Evolutionary conservation across 2,329 filamentous ascomycete genomes (phyloP), one percentile per base, ranked within the genome.

Genomic region (Fusarium concolor): DNA sequence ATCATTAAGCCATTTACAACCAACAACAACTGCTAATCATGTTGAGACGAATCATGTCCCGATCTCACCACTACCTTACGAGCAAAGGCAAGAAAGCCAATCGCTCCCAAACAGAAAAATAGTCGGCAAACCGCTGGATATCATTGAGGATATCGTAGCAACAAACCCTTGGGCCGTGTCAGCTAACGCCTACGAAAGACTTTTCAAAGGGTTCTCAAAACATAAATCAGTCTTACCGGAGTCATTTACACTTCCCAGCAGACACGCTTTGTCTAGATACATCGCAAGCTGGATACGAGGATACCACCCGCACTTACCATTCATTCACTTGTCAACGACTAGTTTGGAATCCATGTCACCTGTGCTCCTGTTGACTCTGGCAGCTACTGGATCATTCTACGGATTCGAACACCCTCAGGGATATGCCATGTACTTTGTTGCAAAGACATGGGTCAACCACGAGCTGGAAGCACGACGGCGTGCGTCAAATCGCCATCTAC

Each of bases 211-310:
- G 18, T 44, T 51, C 37, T 51, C 18, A 6, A 44, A 51, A 20
- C 37, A 51, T n/a, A 44, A 26, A 5, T 44, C 49, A 14, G 49
- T 20, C 14, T 29, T 51, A n/a, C 37, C 49, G 5, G 24, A 18
- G 2, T 29, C 49, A n/a, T 51, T 43, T 10, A 22, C 49, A 43
- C 49, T 51, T 22, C 63, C 63, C 4, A 65, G 61, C 10, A 47
- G 63, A 24, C 64, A 62, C 18, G 49, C 64, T 3, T 37, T 68
- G 3, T 54, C 62, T 12, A 57, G 65, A 4, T 63, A 68, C 20
- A 38, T 68, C 6, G 51, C 53, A 18, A 64, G 57, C 24, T 68
- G 65, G 24, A 58, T 67, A 38, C 43, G 52, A 18, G 62, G 65
- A 1, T 66, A 59, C 10, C 65, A 66, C 28, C 43, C 49, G 0